Percentiles rank a stretch among this genome's conserved stretches.
These are phyloP conservation scores for Ceratocystis huliohia DNA, from an alignment of 2,329 filamentous ascomycete genomes.

Conservation along the genomic window DNA sequence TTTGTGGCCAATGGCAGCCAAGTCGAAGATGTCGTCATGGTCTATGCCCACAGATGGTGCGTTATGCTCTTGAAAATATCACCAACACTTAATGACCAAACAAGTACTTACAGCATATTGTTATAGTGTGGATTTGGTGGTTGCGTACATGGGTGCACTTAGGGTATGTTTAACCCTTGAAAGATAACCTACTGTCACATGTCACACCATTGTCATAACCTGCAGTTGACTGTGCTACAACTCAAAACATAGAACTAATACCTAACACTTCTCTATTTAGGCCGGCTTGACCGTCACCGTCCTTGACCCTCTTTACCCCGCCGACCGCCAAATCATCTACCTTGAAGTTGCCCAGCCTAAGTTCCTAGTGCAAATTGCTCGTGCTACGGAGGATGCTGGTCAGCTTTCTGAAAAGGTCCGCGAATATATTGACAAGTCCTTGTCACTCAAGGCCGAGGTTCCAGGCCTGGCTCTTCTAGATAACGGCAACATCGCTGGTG, in stretches of 20 bases:
- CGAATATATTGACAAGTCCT: slow-evolving; percentile 58
- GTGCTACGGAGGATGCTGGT: slow-evolving; percentile 53
- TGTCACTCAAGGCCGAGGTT: slow-evolving; percentile 60
- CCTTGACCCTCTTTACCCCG: slow-evolving; percentile 72
- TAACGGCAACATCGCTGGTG: slow-evolving; percentile 60
- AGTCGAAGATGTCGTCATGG: slow-evolving; percentile 83
- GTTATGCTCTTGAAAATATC: slow-evolving; percentile 30
- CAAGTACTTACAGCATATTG: not conserved
- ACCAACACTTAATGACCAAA: not conserved
- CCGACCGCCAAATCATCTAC: slow-evolving; percentile 42
- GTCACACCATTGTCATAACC: not conserved
- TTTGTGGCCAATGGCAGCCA: slow-evolving; percentile 60
- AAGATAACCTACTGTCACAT: not conserved
- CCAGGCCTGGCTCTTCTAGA: slow-evolving; percentile 60
- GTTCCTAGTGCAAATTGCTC: slow-evolving; percentile 59
- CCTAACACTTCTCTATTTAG: slow-evolving; percentile 1
- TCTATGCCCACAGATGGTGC: slow-evolving; percentile 62
- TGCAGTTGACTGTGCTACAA: not conserved
- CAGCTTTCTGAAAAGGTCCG: slow-evolving; percentile 35
- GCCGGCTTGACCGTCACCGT: slow-evolving; percentile 52
- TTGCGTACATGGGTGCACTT: slow-evolving; percentile 65
- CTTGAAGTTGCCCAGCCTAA: slow-evolving; percentile 66
- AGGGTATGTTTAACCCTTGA: slow-evolving; percentile 23
- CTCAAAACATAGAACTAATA: not conserved
- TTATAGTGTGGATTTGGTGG: slow-evolving; percentile 43